phyloP scores from a whole-genome alignment of 805 yeast genomes.

The Starmerella geochares region DNA sequence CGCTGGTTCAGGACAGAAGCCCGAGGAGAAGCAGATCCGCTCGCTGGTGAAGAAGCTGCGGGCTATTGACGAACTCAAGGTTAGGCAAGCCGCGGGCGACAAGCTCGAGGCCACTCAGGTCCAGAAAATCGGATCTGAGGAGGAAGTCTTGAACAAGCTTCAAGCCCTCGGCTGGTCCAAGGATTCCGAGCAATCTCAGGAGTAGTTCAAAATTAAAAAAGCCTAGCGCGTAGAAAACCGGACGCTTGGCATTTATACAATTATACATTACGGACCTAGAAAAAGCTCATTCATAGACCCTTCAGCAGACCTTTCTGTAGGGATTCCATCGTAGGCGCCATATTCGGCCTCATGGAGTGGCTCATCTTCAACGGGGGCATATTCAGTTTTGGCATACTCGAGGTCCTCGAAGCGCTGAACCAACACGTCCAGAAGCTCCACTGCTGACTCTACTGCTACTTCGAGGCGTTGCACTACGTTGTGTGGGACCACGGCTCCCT shows the following conservation, averaged over 20 bases:
- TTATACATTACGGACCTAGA: not conserved
- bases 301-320: too few species aligned
- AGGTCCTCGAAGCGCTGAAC: not conserved
- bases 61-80: conserved; percentile 86
- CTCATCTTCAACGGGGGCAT: not conserved
- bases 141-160: conserved; percentile 65
- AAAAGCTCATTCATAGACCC: not conserved
- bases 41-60: conserved; percentile 83
- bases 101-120: conserved; percentile 86
- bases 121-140: conserved; percentile 79
- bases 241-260: not conserved
- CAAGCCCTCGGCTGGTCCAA: conserved; percentile 59
- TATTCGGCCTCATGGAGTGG: too few species aligned
- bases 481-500: not conserved
- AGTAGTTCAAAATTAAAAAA: not conserved
- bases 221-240: not conserved
- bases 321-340: too few species aligned
- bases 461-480: not conserved
- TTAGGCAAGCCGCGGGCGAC: conserved; percentile 74
- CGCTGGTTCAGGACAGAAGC: conserved; percentile 40
- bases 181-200: conserved; percentile 9
- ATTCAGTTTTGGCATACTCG: too few species aligned
- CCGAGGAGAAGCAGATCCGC: conserved; percentile 88
- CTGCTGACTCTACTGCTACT: not conserved
- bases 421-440: not conserved